phyloP scores from a whole-genome alignment of 768 basidiomycete species.

The Lyophyllum decastes region DNA sequence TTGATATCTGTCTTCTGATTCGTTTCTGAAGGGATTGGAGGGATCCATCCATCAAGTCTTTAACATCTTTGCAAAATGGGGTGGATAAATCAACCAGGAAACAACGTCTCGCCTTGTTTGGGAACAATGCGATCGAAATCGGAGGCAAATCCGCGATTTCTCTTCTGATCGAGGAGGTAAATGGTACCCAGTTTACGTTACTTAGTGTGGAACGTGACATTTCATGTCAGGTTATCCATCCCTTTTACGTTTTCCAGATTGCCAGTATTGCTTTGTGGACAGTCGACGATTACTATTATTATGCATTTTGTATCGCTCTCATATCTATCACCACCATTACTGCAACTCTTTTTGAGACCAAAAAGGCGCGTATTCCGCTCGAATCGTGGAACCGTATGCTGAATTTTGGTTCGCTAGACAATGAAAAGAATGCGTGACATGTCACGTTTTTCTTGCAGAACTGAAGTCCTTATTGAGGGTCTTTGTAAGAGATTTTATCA shows the following conservation, averaged over 20 bases:
- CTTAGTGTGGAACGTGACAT: neutral
- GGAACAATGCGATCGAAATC: slow-evolving; percentile 86
- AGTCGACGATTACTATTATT: slow-evolving; percentile 94
- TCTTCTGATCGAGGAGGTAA: slow-evolving; percentile 88
- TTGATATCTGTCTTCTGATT: neutral
- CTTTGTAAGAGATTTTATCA: slow-evolving; percentile 53
- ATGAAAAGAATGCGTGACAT: slow-evolving; percentile 94
- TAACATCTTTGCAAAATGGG: slow-evolving; percentile 66
- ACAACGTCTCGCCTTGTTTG: slow-evolving; percentile 78
- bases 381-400: neutral
- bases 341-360: slow-evolving; percentile 90
- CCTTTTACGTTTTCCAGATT: slow-evolving; percentile 98
- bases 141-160: slow-evolving; percentile 79
- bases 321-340: slow-evolving; percentile 85
- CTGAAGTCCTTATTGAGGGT: slow-evolving; percentile 68
- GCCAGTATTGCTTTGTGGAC: slow-evolving; percentile 95
- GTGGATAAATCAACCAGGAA: slow-evolving; percentile 51
- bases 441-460: slow-evolving; percentile 85
- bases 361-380: slow-evolving; percentile 56
- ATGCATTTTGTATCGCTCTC: slow-evolving; percentile 93
- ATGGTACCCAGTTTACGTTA: slow-evolving; percentile 17
- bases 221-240: slow-evolving; percentile 74
- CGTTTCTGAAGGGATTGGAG: slow-evolving; percentile 79
- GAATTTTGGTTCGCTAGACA: slow-evolving; percentile 49
- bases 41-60: slow-evolving; percentile 70